Conservation (phyloP, 202 grass and related monocot species). For the Saccharum hybrid region DNA sequence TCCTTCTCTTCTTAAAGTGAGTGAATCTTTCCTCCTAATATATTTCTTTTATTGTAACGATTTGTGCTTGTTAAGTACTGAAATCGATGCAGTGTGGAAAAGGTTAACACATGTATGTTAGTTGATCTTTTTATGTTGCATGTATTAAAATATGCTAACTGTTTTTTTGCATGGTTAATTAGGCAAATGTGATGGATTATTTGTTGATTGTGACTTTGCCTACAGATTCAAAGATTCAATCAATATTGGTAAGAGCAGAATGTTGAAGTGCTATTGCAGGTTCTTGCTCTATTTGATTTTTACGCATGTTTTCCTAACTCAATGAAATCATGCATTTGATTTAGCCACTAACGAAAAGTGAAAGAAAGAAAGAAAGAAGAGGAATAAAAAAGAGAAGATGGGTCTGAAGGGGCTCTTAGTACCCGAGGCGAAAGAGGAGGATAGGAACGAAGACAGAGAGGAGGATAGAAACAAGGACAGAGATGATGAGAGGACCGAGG, state of each 20-base stretch:
- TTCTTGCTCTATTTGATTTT: conserved; percentile 27
- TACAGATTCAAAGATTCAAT: conserved; percentile 21
- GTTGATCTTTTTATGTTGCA: conserved; percentile 10
- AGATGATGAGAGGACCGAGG: neutral
- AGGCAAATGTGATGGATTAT: neutral
- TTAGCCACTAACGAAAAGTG: neutral
- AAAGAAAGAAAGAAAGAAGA: neutral
- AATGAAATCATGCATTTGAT: conserved; percentile 27
- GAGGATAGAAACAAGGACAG: neutral
- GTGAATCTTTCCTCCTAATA: neutral
- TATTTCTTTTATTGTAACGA: conserved; percentile 5
- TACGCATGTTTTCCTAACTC: conserved; percentile 21
- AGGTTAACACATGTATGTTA: conserved; percentile 15
- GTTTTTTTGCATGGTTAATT: conserved; percentile 27
- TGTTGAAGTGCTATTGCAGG: neutral
- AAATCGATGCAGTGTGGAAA: conserved; percentile 8
- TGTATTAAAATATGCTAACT: conserved; percentile 25
- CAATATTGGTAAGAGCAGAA: conserved; percentile 21
- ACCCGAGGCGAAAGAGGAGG: neutral
- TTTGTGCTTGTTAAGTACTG: neutral
- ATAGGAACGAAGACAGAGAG: neutral
- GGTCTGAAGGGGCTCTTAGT: neutral
- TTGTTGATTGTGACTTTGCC: conserved; percentile 17
- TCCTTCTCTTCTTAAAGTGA: conserved; percentile 12
- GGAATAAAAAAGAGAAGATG: neutral